phyloP scores from a whole-genome alignment of 345 rosid species.

The Firmiana major region DNA sequence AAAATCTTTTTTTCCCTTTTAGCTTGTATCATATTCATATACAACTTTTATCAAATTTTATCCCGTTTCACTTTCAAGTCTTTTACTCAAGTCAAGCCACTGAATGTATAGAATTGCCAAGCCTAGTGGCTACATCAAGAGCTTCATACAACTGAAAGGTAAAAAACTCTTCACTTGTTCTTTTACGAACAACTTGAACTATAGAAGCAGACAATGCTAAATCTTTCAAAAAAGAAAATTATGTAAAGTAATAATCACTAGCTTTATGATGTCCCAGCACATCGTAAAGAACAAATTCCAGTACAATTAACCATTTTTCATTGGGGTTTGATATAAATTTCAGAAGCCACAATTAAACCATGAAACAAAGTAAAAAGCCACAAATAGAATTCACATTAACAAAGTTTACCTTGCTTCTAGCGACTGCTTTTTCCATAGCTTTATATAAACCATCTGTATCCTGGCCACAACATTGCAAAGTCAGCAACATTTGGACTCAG shows the following conservation, averaged over 20 bases:
- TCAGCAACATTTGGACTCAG: slow-evolving; percentile 66
- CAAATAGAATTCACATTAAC: not conserved
- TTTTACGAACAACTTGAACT: not conserved
- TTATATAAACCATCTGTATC: slow-evolving; percentile 58
- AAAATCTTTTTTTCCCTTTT: too few species aligned
- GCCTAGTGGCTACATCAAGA: not conserved
- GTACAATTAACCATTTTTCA: not conserved
- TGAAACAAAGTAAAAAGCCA: not conserved
- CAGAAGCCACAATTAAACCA: not conserved
- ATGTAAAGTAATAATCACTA: not conserved
- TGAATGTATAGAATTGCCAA: too few species aligned
- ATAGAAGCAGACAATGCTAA: not conserved
- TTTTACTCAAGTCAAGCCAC: too few species aligned
- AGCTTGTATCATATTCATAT: too few species aligned
- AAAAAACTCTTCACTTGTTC: not conserved
- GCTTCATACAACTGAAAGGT: not conserved
- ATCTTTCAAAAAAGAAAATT: not conserved
- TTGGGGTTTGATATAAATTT: slow-evolving; percentile 4
- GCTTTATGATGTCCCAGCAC: not conserved
- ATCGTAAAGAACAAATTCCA: too few species aligned
- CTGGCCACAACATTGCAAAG: slow-evolving; percentile 79
- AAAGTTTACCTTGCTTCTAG: slow-evolving; percentile 54
- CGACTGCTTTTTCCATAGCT: slow-evolving; percentile 57
- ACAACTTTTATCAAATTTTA: too few species aligned
- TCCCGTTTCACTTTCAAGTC: too few species aligned